These are phyloP conservation scores for Trypanosoma melophagium DNA, from an alignment of 208 protist genomes.

Conservation along the genomic window DNA sequence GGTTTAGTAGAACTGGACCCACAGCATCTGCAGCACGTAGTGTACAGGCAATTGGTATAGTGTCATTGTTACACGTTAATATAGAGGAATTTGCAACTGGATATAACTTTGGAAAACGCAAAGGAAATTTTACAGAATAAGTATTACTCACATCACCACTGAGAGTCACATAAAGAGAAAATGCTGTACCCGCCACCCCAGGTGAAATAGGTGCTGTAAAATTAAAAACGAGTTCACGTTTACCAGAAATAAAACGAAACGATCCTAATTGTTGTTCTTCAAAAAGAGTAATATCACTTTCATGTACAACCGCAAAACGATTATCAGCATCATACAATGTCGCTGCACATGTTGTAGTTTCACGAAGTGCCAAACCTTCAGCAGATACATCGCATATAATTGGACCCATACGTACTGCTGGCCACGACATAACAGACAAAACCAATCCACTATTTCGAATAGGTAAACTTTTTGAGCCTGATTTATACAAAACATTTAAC, in stretches of 20 bases:
- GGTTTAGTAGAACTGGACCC: constrained; percentile 38
- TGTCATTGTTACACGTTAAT: constrained; percentile 36
- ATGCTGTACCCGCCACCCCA: constrained; percentile 7
- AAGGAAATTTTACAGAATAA: constrained; percentile 27
- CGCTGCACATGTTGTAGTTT: constrained; percentile 32
- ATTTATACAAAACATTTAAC: constrained; percentile 30
- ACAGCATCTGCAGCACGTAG: constrained; percentile 19
- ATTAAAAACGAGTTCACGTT: constrained; percentile 35
- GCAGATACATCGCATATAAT: constrained; percentile 36
- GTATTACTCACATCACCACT: constrained; percentile 3
- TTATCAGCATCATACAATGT: constrained; percentile 34
- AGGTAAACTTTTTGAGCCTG: constrained; percentile 1
- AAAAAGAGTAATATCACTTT: constrained; percentile 35
- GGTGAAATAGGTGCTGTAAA: constrained; percentile 37
- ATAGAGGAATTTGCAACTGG: constrained; percentile 28
- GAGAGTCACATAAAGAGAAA: constrained; percentile 33
- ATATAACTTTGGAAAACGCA: constrained; percentile 36
- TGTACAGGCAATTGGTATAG: constrained; percentile 33
- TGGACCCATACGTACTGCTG: constrained; percentile 32
- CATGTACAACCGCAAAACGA: constrained; percentile 31
- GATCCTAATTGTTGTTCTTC: constrained; percentile 39
- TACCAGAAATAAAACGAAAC: constrained; percentile 42
- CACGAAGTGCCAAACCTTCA: constrained; percentile 33
- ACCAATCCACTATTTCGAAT: constrained; percentile 43
- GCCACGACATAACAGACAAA: constrained; percentile 37